A percentile compares a stretch with the other conserved stretches of the same genome.
Conservation (phyloP, 306 rosid genomes). For the Parietaria judaica region DNA sequence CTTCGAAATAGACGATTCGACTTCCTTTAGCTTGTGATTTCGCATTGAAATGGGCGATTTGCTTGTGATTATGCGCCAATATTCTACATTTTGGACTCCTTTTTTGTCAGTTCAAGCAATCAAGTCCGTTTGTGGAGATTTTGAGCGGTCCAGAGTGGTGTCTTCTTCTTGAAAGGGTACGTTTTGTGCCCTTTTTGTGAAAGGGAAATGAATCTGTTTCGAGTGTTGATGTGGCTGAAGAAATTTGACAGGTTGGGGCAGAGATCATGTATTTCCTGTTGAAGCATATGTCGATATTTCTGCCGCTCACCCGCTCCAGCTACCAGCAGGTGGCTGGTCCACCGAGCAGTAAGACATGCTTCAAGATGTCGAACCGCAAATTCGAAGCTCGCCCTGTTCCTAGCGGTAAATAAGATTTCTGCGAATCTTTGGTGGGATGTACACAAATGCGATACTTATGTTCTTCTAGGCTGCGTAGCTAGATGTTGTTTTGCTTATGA, state of each 20-base stretch:
- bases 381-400: constrained; percentile 20
- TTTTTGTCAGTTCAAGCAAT: constrained; percentile 33
- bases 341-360: constrained; percentile 35
- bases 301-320: constrained; percentile 37
- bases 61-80: background rate
- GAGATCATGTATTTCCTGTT: constrained; percentile 46
- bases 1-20: constrained; percentile 32
- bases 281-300: constrained; percentile 46
- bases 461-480: background rate
- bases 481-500: background rate
- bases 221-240: background rate
- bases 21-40: background rate
- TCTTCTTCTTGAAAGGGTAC: constrained; percentile 67
- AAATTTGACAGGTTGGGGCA: constrained; percentile 51
- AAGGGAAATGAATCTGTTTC: background rate
- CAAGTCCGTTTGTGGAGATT: constrained; percentile 44
- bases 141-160: constrained; percentile 56
- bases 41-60: background rate
- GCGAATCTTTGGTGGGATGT: background rate
- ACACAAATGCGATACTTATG: background rate
- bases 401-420: constrained; percentile 31
- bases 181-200: constrained; percentile 8
- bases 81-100: background rate
- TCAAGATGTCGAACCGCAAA: constrained; percentile 17
- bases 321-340: constrained; percentile 68